A percentile compares a stretch with the other conserved stretches of the same genome.
These are phyloP conservation scores for Wakefieldia striispora DNA, from an alignment of 768 basidiomycete genomes.

Conservation along the genomic window DNA sequence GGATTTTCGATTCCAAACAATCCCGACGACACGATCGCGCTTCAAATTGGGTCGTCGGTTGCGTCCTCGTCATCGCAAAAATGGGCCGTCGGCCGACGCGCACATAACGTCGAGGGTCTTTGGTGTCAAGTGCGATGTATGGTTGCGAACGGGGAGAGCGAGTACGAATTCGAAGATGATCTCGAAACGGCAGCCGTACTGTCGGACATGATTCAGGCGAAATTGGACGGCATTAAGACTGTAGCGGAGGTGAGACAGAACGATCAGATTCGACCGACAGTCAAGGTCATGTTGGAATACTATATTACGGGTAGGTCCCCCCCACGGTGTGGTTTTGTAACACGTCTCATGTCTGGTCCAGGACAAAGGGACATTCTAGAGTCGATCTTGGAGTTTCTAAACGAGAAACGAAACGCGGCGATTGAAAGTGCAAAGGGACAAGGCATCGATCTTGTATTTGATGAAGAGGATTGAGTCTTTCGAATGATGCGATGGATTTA, in stretches of 20 bases:
- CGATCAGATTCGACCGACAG: constrained; percentile 48
- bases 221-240: constrained; percentile 51
- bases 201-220: constrained; percentile 59
- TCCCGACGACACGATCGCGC: constrained; percentile 81
- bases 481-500: too few species aligned
- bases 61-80: constrained; percentile 26
- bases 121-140: constrained; percentile 53
- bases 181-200: constrained; percentile 67
- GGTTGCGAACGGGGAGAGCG: constrained; percentile 23
- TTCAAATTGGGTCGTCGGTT: constrained; percentile 61
- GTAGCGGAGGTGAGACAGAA: constrained; percentile 16
- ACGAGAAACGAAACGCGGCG: constrained; percentile 45
- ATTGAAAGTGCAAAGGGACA: constrained; percentile 46
- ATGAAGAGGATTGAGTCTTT: constrained; percentile 20
- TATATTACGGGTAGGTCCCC: constrained; percentile 59
- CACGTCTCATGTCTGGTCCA: constrained; percentile 16
- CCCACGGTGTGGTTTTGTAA: background rate
- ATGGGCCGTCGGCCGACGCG: constrained; percentile 65
- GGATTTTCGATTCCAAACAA: constrained; percentile 82
- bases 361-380: constrained; percentile 61
- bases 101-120: constrained; percentile 51
- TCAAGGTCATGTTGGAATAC: constrained; percentile 60
- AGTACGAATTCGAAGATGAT: constrained; percentile 52
- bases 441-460: constrained; percentile 56
- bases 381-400: constrained; percentile 50